A percentile compares a stretch with the other conserved stretches of the same genome.
phyloP scores from a whole-genome alignment of 805 yeast species.

The Isabelozyma rhagii region DNA sequence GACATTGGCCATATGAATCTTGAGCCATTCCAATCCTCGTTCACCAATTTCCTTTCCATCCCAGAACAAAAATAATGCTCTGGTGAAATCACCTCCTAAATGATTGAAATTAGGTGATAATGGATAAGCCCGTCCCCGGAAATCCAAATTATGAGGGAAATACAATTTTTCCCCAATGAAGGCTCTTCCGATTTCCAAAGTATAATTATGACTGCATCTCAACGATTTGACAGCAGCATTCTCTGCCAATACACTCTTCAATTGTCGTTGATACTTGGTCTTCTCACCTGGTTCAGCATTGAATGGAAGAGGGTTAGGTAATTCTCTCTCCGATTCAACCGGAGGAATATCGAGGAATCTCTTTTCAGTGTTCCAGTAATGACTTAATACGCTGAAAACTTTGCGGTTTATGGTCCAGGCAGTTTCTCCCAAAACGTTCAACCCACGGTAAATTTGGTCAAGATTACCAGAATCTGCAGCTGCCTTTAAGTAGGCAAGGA shows the following conservation, averaged over 20 bases:
- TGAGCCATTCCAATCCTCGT: conserved; percentile 67
- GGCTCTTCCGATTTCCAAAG: conserved; percentile 92
- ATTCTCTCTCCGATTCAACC: conserved; percentile 39
- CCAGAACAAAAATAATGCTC: conserved; percentile 74
- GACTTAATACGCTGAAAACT: conserved; percentile 64
- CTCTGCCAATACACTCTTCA: conserved; percentile 56
- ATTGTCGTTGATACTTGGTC: conserved; percentile 62
- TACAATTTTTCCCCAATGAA: conserved; percentile 71
- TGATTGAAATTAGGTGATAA: conserved; percentile 78
- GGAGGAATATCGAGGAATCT: conserved; percentile 70
- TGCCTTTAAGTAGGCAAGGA: conserved; percentile 80
- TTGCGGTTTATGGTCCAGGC: conserved; percentile 88
- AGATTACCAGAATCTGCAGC: conserved; percentile 71
- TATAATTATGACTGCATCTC: conserved; percentile 92
- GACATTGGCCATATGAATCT: conserved; percentile 70
- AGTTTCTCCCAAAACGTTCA: conserved; percentile 81
- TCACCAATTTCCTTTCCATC: conserved; percentile 67
- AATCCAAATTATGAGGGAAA: conserved; percentile 80
- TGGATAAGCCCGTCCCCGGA: conserved; percentile 84
- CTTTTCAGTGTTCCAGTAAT: conserved; percentile 86
- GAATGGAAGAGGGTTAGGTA: conserved; percentile 50
- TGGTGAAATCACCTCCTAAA: conserved; percentile 73
- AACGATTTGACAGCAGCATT: conserved; percentile 73
- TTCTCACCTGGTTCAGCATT: conserved; percentile 71
- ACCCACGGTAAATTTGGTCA: conserved; percentile 68